Evolutionary conservation across 208 protist genomes (phyloP).

Genomic region (Wallacemonas rigidus): DNA sequence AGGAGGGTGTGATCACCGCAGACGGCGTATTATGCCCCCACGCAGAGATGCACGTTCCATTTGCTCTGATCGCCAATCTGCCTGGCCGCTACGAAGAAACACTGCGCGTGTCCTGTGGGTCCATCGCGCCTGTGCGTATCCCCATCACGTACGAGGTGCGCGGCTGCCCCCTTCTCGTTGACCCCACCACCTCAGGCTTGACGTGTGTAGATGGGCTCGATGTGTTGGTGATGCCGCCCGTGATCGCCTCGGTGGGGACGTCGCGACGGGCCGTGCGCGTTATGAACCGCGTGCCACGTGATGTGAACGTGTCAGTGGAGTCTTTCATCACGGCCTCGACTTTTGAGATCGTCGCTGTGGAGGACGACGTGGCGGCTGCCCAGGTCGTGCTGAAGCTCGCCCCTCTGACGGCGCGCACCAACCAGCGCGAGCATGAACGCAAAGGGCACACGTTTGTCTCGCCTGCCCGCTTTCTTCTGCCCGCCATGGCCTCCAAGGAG

Average conservation of each 20-base stretch:
- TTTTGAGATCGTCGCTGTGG: constrained; percentile 71
- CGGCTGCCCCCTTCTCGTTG: constrained; percentile 81
- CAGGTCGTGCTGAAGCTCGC: constrained; percentile 65
- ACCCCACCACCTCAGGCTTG: constrained; percentile 76
- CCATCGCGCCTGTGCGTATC: constrained; percentile 48
- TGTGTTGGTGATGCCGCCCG: constrained; percentile 84
- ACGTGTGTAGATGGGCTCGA: constrained; percentile 57
- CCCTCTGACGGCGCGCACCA: constrained; percentile 41
- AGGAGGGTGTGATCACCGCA: constrained; percentile 5
- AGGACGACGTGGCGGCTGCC: constrained; percentile 60
- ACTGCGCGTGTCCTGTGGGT: constrained; percentile 55
- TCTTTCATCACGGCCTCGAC: constrained; percentile 62
- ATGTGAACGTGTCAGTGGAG: constrained; percentile 74
- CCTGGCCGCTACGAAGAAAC: constrained; percentile 78
- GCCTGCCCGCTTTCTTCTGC: constrained; percentile 67
- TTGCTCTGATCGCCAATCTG: constrained; percentile 66
- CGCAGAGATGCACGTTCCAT: constrained; percentile 32
- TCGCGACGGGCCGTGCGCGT: constrained; percentile 72
- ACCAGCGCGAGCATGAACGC: constrained; percentile 31
- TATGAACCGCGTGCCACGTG: constrained; percentile 86
- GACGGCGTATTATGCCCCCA: constrained; percentile 36
- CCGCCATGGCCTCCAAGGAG: constrained; percentile 61
- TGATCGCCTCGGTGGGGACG: constrained; percentile 72
- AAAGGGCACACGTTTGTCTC: constrained; percentile 52
- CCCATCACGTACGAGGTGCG: constrained; percentile 62